Conservation (phyloP, 2,329 filamentous ascomycete species). For the Chaetothyriales sp. region DNA sequence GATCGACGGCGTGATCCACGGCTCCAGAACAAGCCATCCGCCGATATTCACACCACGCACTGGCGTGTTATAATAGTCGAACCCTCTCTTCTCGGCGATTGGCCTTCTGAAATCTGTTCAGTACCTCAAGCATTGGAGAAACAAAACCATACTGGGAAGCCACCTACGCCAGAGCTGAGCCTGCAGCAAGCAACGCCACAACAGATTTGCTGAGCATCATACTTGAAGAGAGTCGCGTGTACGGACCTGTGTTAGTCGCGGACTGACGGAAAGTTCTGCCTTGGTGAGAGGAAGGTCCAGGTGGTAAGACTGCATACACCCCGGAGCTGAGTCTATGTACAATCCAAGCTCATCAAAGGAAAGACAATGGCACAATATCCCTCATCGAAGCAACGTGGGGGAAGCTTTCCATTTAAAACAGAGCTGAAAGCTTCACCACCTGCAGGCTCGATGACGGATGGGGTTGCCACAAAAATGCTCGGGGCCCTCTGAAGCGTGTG, state of each 20-base stretch:
- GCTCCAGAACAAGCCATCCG: conserved; percentile 52
- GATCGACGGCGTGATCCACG: conserved; percentile 50
- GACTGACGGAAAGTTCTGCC: not conserved
- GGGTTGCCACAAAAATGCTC: too few species aligned
- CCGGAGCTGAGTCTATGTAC: not conserved
- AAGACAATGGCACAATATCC: not conserved
- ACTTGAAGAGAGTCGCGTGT: not conserved
- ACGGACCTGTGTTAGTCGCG: not conserved
- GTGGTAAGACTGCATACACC: too few species aligned
- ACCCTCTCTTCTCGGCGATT: not conserved
- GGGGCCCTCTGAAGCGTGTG: too few species aligned
- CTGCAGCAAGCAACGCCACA: conserved; percentile 8
- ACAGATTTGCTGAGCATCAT: conserved; percentile 9
- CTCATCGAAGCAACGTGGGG: too few species aligned
- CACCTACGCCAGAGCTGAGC: conserved; percentile 9
- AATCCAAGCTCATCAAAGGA: not conserved
- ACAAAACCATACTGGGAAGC: not conserved
- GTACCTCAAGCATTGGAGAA: not conserved
- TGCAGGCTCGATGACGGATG: too few species aligned
- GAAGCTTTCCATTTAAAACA: too few species aligned
- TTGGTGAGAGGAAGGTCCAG: not conserved
- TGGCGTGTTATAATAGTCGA: conserved; percentile 4
- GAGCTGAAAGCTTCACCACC: too few species aligned
- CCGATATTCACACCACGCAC: conserved; percentile 49
- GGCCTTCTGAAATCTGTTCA: conserved; percentile 8